Evolutionary conservation across 257 asterid genomes (phyloP), one percentile per base, ranked within the genome.

Genomic region (Solanum verrucosum): DNA sequence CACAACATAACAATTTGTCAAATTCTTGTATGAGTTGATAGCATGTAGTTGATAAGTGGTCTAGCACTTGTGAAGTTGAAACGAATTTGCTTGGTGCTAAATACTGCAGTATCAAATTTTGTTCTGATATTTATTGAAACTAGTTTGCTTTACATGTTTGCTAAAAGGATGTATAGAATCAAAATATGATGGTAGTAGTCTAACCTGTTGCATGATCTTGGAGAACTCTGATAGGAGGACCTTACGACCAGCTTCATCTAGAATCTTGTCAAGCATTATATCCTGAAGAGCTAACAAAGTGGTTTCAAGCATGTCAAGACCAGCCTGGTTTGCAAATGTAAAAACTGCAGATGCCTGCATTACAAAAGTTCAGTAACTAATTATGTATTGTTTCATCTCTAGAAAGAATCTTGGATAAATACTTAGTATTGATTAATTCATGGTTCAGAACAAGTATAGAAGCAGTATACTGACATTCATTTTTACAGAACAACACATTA

Each of bases 221-320:
- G 98, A 93, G 94, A 96, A 95, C 88, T 96, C 98, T 0, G 98
- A 91, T 14, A 95, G 94, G 84, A 96, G 97, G 68, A 92, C 85
- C 92, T 95, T 96, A 37, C 98, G 93, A 79, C 98, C 98, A 15
- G 96, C 90, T 88, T 96, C 98, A 70, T 96, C 98, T 1, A 96
- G 93, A 82, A 96, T 92, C 90, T 95, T 96, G 88, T 96, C 99
- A 18, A 96, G 96, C 94, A 96, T 92, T 84, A 96, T 93, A 88
- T 96, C 98, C 90, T 96, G 98, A 88, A 96, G 98, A 90, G 98
- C 95, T 5, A 94, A 97, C 2, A 95, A 93, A 34, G 98, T 96
- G 1, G 99, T 95, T 89, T 96, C 99, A n/a, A 96, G 96, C 99
- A 96, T 93, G 95, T 96, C 98, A 1, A 96, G 98, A 14, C 99